Conservation (phyloP, 495 filamentous ascomycete species). For the Penicillium fimorum region DNA sequence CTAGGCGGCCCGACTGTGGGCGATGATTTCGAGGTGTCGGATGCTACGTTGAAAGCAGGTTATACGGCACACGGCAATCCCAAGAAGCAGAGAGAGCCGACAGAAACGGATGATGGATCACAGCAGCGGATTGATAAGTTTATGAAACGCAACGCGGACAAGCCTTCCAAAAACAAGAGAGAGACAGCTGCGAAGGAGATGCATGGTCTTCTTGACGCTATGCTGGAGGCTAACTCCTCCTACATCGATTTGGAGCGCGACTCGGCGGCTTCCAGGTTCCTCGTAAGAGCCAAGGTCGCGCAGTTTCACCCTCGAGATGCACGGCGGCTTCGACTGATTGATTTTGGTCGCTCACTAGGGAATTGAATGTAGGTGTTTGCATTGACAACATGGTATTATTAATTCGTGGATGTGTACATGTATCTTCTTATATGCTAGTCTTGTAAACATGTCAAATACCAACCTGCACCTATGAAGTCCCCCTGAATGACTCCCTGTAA, state of each 20-base stretch:
- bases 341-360: constrained; percentile 80
- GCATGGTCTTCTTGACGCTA: constrained; percentile 59
- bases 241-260: constrained; percentile 73
- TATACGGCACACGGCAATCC: constrained; percentile 71
- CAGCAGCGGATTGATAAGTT: constrained; percentile 76
- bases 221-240: constrained; percentile 63
- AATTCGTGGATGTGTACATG: constrained; percentile 8
- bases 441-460: constrained; percentile 7
- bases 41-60: constrained; percentile 60
- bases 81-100: constrained; percentile 55
- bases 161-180: constrained; percentile 51
- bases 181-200: constrained; percentile 66
- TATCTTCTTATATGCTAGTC: constrained; percentile 20
- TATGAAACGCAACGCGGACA: constrained; percentile 49
- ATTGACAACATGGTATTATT: constrained; percentile 18
- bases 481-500: neutral
- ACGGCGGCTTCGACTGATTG: constrained; percentile 68
- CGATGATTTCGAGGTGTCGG: constrained; percentile 62
- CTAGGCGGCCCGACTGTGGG: constrained; percentile 83
- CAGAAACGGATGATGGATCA: constrained; percentile 43
- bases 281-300: constrained; percentile 80
- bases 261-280: constrained; percentile 76
- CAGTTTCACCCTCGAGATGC: constrained; percentile 86
- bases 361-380: constrained; percentile 40
- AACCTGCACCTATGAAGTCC: neutral